Conservation (phyloP, 768 basidiomycete genomes). For the Coprinopsis strossmayeri region DNA sequence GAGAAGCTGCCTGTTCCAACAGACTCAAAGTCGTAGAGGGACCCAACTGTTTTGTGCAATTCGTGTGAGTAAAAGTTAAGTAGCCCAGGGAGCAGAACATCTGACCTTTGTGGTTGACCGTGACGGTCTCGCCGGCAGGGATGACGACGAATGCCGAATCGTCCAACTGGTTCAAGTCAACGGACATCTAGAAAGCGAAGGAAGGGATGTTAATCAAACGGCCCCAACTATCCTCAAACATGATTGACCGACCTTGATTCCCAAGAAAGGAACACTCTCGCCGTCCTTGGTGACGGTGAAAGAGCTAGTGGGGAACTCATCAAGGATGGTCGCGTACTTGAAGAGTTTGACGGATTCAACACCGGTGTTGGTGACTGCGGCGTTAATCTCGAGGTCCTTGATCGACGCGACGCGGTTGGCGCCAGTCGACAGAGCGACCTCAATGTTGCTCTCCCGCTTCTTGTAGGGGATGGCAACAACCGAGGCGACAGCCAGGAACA, state of each 20-base stretch:
- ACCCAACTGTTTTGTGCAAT: slow-evolving; percentile 30
- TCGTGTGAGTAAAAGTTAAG: background rate
- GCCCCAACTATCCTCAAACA: background rate
- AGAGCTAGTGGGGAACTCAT: slow-evolving; percentile 36
- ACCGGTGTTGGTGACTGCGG: slow-evolving; percentile 35
- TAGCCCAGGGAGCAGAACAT: background rate
- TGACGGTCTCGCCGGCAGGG: slow-evolving; percentile 31
- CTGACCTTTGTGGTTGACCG: slow-evolving; percentile 24
- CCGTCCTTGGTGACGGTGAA: slow-evolving; percentile 37
- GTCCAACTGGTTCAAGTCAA: slow-evolving; percentile 29
- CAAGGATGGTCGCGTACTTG: slow-evolving; percentile 41
- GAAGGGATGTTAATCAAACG: background rate
- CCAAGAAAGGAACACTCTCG: slow-evolving; percentile 31
- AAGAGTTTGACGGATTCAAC: slow-evolving; percentile 33
- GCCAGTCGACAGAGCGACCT: slow-evolving; percentile 23
- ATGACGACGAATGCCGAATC: slow-evolving; percentile 34
- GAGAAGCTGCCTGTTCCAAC: slow-evolving; percentile 33
- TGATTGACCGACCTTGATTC: slow-evolving; percentile 29
- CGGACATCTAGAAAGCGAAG: slow-evolving; percentile 22
- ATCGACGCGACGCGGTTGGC: slow-evolving; percentile 27
- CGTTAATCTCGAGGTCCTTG: slow-evolving; percentile 33
- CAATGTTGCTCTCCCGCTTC: slow-evolving; percentile 25
- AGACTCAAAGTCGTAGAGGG: slow-evolving; percentile 36
- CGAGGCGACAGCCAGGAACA: slow-evolving; percentile 22
- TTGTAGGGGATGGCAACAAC: slow-evolving; percentile 17